Evolutionary conservation across 768 basidiomycete species (phyloP), one percentile per base, ranked within the genome.

Genomic region (Leccinum obscurum): DNA sequence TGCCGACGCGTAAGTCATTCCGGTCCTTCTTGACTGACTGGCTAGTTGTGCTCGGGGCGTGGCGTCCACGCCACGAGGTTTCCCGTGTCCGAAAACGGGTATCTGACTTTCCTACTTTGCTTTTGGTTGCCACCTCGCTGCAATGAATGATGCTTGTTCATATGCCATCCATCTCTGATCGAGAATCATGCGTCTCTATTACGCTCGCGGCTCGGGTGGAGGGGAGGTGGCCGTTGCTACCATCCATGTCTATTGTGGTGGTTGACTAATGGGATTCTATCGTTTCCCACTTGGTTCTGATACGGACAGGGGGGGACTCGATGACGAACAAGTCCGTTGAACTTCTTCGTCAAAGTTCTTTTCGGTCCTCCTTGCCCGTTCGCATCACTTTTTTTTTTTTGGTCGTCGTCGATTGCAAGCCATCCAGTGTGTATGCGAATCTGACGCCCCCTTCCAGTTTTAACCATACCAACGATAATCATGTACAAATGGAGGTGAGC

Each of bases 401-500:
- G 14, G 6, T 54, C 50, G 55, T 30, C 3, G n/a, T 62, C 15
- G 52, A 22, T 44, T 28, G 41, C 24, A 22, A 26, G 52, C 20
- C 20, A 39, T 65, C 44, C n/a, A 39, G 0, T 46, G 32, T 15
- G 2, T 61, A n/a, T 62, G 49, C 51, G 34, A 59, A 68, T 54
- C 67, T 68, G 44, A 70, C 59, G 17, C 50, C 28, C 35, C 41
- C 2, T 58, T 61, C 59, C 55, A 92, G 90, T 55, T 92, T 92
- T 74, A 91, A 92, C 71, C 90, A 92, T 64, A 68, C 78, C 3
- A 77, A 84, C 51, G 83, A 86, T 49, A 85, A 90, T 67, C 84
- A 87, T 64, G 81, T 91, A 58, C 88, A 91, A 68, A 77, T 92
- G 57, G 84, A 92, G 84, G 90, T 90, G 69, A 53, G 75, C 68